Percentiles rank a stretch among this genome's conserved stretches.
These are phyloP conservation scores for Candolleomyces efflorescens DNA, from an alignment of 768 basidiomycete genomes.

Conservation along the genomic window DNA sequence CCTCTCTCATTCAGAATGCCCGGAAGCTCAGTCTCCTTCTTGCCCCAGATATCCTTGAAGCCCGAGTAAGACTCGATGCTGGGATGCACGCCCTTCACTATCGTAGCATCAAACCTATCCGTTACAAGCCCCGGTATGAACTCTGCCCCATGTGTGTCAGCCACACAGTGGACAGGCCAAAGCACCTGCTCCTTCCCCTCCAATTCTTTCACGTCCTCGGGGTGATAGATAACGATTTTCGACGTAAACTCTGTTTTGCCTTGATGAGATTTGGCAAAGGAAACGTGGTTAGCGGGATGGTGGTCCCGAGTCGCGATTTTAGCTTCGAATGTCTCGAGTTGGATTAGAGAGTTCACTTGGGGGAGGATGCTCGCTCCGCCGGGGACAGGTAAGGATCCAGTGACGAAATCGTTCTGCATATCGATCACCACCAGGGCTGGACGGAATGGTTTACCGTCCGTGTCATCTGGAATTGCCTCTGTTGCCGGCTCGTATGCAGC, in stretches of 20 bases:
- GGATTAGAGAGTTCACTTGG: slow-evolving; percentile 52
- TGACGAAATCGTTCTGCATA: slow-evolving; percentile 81
- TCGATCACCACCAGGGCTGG: slow-evolving; percentile 71
- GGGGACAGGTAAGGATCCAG: slow-evolving; percentile 68
- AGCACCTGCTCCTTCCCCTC: slow-evolving; percentile 48
- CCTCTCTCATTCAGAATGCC: slow-evolving; percentile 32
- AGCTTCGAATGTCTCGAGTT: slow-evolving; percentile 42
- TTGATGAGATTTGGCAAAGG: slow-evolving; percentile 53
- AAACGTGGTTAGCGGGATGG: slow-evolving; percentile 62
- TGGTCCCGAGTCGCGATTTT: slow-evolving; percentile 55
- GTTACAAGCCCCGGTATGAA: slow-evolving; percentile 52
- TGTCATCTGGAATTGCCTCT: background rate
- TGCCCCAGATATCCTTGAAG: slow-evolving; percentile 58
- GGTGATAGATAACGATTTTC: slow-evolving; percentile 38
- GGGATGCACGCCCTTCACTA: slow-evolving; percentile 52
- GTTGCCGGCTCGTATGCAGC: slow-evolving; percentile 9
- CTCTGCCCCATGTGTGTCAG: slow-evolving; percentile 52
- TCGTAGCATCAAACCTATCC: slow-evolving; percentile 35
- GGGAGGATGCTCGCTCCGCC: slow-evolving; percentile 56
- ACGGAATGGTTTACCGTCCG: slow-evolving; percentile 18
- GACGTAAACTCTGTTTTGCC: slow-evolving; percentile 34
- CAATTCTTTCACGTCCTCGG: slow-evolving; percentile 28
- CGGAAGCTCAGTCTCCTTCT: slow-evolving; percentile 44
- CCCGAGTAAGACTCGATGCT: slow-evolving; percentile 80
- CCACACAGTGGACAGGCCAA: slow-evolving; percentile 83